Conservation (phyloP, 1,284 basidiomycete genomes). For the Gastroboletus turbinatus region DNA sequence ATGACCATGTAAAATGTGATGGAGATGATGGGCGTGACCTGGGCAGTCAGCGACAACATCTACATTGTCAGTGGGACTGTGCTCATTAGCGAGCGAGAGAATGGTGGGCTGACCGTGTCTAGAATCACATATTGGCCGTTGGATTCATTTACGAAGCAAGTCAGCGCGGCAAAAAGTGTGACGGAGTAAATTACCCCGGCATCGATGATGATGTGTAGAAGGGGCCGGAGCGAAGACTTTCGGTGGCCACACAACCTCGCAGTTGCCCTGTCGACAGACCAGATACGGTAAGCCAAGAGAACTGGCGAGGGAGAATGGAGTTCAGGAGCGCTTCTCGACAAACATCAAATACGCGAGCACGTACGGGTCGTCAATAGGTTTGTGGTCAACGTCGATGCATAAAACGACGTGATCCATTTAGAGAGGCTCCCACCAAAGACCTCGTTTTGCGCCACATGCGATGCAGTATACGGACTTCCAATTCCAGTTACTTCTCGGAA, state of each 20-base stretch:
- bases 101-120: neutral
- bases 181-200: slow-evolving; percentile 11
- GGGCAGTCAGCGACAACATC: neutral
- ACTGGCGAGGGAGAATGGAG: neutral
- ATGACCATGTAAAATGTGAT: slow-evolving; percentile 5
- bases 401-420: slow-evolving; percentile 13
- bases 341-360: neutral
- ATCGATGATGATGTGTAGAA: slow-evolving; percentile 13
- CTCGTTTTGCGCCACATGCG: neutral
- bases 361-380: slow-evolving; percentile 14
- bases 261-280: neutral
- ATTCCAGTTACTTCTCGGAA: slow-evolving; percentile 12
- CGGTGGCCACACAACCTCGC: neutral
- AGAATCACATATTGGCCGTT: slow-evolving; percentile 3
- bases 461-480: slow-evolving; percentile 1
- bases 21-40: slow-evolving; percentile 1
- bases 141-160: neutral
- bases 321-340: neutral
- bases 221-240: neutral
- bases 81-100: neutral
- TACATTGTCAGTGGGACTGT: neutral
- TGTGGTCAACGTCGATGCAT: slow-evolving; percentile 6
- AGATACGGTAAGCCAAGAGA: slow-evolving; percentile 2
- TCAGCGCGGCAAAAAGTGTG: neutral
- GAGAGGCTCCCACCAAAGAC: slow-evolving; percentile 6